Conservation (phyloP, 331 rosid species). For the Malus hybrid region DNA sequence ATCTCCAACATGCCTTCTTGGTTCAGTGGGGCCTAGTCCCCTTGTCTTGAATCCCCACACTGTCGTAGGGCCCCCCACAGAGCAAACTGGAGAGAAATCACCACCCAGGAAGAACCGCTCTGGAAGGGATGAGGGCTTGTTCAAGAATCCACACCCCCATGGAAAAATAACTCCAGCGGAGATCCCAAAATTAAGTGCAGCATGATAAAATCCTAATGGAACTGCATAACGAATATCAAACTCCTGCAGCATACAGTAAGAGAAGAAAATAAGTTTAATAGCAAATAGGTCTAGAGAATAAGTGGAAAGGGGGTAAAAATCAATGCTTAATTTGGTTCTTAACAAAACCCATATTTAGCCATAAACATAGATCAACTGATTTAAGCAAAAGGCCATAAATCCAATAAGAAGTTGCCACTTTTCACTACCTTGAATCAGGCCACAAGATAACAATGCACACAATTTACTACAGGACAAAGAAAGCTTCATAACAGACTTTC, state of each 20-base stretch:
- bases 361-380: background rate
- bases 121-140: conserved; percentile 81
- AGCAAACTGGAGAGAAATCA: conserved; percentile 89
- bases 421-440: background rate
- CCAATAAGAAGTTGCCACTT: background rate
- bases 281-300: background rate
- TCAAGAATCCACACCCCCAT: conserved; percentile 78
- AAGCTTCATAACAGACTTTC: background rate
- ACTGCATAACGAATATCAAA: conserved; percentile 79
- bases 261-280: conserved; percentile 6
- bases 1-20: conserved; percentile 46
- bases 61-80: conserved; percentile 75
- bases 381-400: background rate
- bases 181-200: conserved; percentile 83
- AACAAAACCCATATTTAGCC: background rate
- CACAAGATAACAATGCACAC: background rate
- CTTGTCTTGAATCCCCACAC: conserved; percentile 87
- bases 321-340: background rate
- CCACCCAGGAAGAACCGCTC: conserved; percentile 94
- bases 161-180: conserved; percentile 78
- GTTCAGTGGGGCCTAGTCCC: conserved; percentile 84
- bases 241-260: conserved; percentile 43
- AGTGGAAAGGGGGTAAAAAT: background rate
- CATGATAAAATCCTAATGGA: conserved; percentile 75
- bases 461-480: background rate